A percentile compares a stretch with the other conserved stretches of the same genome.
Conservation (phyloP, 257 asterid species). For the Coffea canephora region DNA sequence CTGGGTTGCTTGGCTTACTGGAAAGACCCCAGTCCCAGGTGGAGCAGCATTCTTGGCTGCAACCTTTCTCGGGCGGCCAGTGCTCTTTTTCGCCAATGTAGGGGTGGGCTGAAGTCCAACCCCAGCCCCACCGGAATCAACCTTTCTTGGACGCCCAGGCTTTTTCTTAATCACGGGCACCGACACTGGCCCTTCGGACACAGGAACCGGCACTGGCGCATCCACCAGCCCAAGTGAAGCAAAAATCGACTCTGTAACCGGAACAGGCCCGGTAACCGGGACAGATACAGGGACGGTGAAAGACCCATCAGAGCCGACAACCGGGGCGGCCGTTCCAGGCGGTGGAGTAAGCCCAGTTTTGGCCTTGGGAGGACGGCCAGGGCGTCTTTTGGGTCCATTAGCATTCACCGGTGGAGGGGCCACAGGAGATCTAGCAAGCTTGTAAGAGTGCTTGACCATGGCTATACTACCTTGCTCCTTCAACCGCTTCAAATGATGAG, state of each 20-base stretch:
- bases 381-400: conserved; percentile 41
- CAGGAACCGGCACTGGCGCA: conserved; percentile 31
- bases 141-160: conserved; percentile 74
- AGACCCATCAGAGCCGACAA: conserved; percentile 14
- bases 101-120: conserved; percentile 3
- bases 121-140: conserved; percentile 14
- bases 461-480: conserved; percentile 48
- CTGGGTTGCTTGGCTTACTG: neutral
- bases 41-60: conserved; percentile 16
- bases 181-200: neutral
- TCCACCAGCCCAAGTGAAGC: conserved; percentile 43
- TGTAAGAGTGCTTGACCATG: conserved; percentile 72
- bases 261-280: neutral
- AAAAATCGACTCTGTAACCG: conserved; percentile 30
- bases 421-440: conserved; percentile 42
- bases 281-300: neutral
- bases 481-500: conserved; percentile 51
- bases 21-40: conserved; percentile 18
- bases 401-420: conserved; percentile 21
- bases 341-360: neutral
- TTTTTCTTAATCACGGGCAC: conserved; percentile 27
- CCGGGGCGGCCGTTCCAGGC: neutral
- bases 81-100: conserved; percentile 1
- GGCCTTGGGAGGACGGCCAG: conserved; percentile 77
- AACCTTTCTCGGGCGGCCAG: conserved; percentile 17